These are phyloP conservation scores for Mrakia frigida DNA, from an alignment of 768 basidiomycete genomes.

Conservation along the genomic window DNA sequence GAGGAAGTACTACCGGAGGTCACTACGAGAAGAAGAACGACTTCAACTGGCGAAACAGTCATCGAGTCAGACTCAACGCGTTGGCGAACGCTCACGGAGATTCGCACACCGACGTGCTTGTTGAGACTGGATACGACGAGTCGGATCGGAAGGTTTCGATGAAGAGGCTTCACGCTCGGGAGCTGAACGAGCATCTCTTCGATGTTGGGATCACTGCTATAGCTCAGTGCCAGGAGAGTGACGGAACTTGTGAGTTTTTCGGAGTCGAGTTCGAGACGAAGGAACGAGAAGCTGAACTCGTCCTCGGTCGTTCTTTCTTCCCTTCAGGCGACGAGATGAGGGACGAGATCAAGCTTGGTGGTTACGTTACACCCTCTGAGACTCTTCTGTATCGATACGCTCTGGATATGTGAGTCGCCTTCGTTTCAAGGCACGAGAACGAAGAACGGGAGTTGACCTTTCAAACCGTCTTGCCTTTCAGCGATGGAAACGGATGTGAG, in stretches of 20 bases:
- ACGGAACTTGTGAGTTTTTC: not conserved
- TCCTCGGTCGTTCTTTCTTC: not conserved
- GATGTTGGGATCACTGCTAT: constrained; percentile 16
- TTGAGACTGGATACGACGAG: too few relatives aligned
- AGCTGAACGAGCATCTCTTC: constrained; percentile 19
- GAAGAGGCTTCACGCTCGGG: not conserved
- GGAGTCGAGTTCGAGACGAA: not conserved
- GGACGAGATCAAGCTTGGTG: not conserved
- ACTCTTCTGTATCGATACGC: not conserved
- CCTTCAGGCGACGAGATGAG: not conserved
- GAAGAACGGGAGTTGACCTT: not conserved
- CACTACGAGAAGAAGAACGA: not conserved
- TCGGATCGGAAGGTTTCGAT: not conserved
- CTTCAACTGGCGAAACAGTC: constrained; percentile 12
- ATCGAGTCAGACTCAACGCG: constrained; percentile 16
- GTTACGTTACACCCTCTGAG: not conserved
- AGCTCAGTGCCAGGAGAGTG: constrained; percentile 7
- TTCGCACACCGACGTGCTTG: too few relatives aligned
- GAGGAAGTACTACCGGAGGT: constrained; percentile 20
- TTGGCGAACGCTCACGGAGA: not conserved
- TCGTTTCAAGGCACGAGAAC: not conserved
- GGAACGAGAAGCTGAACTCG: not conserved
- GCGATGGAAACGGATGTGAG: constrained; percentile 1
- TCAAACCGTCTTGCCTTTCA: not conserved
- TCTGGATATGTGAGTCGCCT: not conserved